Conservation (phyloP, 2,329 filamentous ascomycete species). For the Huntiella moniliformis region DNA sequence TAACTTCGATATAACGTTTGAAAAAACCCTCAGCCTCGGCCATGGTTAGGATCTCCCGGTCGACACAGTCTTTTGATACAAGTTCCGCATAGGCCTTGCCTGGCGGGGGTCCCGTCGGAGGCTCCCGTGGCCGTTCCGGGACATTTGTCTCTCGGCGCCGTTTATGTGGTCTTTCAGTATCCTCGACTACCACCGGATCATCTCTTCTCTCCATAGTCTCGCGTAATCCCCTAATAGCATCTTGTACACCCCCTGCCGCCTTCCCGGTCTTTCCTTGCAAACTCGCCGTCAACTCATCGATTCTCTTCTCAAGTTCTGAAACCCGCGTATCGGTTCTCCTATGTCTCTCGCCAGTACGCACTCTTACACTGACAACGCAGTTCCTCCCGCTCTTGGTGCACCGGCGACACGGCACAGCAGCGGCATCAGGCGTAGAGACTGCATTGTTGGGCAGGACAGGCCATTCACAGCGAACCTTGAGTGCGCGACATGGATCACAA, state of each 20-base stretch:
- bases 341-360: slow-evolving; percentile 47
- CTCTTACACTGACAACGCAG: slow-evolving; percentile 59
- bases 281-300: slow-evolving; percentile 69
- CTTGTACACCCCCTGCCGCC: background rate
- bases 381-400: slow-evolving; percentile 63
- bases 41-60: slow-evolving; percentile 38
- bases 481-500: slow-evolving; percentile 55
- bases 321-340: slow-evolving; percentile 85
- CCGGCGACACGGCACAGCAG: slow-evolving; percentile 48
- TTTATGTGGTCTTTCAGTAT: slow-evolving; percentile 7
- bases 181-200: background rate
- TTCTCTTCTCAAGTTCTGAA: slow-evolving; percentile 80
- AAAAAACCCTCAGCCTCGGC: slow-evolving; percentile 37
- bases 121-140: slow-evolving; percentile 5
- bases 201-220: slow-evolving; percentile 4
- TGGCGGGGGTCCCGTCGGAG: slow-evolving; percentile 11
- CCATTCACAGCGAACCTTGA: slow-evolving; percentile 75
- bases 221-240: slow-evolving; percentile 8
- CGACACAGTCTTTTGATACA: slow-evolving; percentile 29
- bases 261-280: slow-evolving; percentile 36
- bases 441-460: slow-evolving; percentile 30
- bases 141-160: background rate
- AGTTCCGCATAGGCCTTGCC: slow-evolving; percentile 5
- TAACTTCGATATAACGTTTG: slow-evolving; percentile 36
- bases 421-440: slow-evolving; percentile 12